Base-by-base conservation (phyloP, 2,329 filamentous ascomycete genomes). In the Cadophora malorum region DNA sequence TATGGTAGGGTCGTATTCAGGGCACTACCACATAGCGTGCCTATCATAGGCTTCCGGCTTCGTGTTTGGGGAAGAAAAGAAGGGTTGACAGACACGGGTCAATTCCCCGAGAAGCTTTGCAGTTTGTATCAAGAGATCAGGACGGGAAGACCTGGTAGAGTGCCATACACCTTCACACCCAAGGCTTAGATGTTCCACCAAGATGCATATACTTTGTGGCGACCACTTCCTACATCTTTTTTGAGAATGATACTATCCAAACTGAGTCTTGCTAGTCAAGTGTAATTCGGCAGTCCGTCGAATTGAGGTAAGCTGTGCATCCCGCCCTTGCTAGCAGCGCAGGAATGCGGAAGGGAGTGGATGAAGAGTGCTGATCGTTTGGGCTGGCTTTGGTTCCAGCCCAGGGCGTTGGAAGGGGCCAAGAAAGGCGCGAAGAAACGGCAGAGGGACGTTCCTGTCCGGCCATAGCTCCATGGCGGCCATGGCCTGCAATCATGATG, bases 21-120 rank as follows among this genome's bases (percentile, higher is more conserved):
- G 50, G 5, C 28, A 28, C 28, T 28, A 28, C 28, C 28, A 28
- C 28, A 28, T 28, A 28, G 28, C 28, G 28, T 28, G 28, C 28
- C 28, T 28, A 28, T 28, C 28, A 28, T 28, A 28, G 28, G 28
- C 28, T 28, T 28, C 28, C 28, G 41, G 41, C 41, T 47, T 47
- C 41, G 45, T 31, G 10, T 2, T 58, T 58, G 19, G 19, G 21
- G 33, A 38, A 38, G n/a, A 38, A 38, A 21, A 12, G 5, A 19
- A 38, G 55, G 38, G 31, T 23, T 38, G 55, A 33, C 53, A 31
- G 12, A 31, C 50, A 31, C 50, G 53, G 53, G 28, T 56, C 31
- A 56, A 56, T 56, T 56, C 53, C 28, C 53, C 14, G 53, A 10
- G 35, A 38, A 14, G 8, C 8, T 38, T 56, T 45, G 41, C 10